Base-by-base conservation (phyloP, 345 rosid species). In the thale cress (Arabidopsis thaliana) region DNA sequence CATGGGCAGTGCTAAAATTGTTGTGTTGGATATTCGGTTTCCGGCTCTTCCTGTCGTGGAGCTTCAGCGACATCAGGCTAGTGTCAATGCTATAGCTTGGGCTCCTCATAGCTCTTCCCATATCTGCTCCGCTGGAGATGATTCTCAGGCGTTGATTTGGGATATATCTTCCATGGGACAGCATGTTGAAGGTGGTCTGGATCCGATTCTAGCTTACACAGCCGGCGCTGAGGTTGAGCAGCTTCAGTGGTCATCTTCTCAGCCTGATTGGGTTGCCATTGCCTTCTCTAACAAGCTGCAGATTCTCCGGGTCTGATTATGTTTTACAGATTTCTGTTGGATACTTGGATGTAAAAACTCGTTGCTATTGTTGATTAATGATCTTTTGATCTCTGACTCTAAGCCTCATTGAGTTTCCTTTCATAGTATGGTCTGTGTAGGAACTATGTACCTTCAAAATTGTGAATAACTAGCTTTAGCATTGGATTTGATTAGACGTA, bases 181-280 rank as follows among this genome's bases (percentile, higher is more conserved):
- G 84, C 93, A 89, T 6, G 93, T 87, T 51, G 97, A 91, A 58
- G 98, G 95, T 5, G 97, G 98, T 34, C 52, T 90, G 76, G 97
- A 93, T 73, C 98, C 98, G 0, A 90, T 93, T 58, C 79, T 93
- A 6, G 97, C 97, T 0, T 93, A 93, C 30, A 93, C 93, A 0
- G 97, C 96, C 0, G 96, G 97, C 1, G 91, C 95, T 7, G 97
- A 93, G 78, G 91, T 91, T 38, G 97, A 91, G 84, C 98, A 93
- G 83, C 80, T 93, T 63, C 98, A 93, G 42, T 93, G 98, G 98
- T 90, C 97, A 0, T 86, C 97, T 37, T 89, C 98, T 0, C 96
- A 93, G 87, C 96, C 98, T 53, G 98, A 93, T 70, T 93, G 98
- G 98, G 98, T 93, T 66, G 97, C 97, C 7, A 91, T 93, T 56